Evolutionary conservation across 2,329 filamentous ascomycete genomes (phyloP), one percentile per base, ranked within the genome.

Genomic region (Cladosporium cucumerinum): DNA sequence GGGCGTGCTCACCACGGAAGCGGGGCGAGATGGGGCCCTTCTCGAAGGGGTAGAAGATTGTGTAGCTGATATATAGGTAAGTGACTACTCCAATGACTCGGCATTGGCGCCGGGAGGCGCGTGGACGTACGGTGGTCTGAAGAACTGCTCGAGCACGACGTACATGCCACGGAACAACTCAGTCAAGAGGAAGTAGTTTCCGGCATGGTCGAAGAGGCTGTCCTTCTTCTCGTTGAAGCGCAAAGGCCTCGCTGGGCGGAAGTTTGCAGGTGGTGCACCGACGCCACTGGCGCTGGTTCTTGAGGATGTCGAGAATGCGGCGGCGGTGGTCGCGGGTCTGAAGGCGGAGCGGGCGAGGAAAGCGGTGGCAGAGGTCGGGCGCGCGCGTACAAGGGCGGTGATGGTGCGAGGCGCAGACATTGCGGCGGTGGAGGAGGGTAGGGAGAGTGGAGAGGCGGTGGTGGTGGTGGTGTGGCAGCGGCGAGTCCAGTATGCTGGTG

Each of bases 111-210:
- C 7, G 28, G 21, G 32, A 39, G 21, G 32, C 59, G 26, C 64
- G 48, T 36, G 65, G 57, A 93, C 93, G 85, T 86, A 98, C 91
- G 95, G 93, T 81, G 94, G 92, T 79, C 95, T 86, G 85, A 99
- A 98, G 86, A 90, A 99, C 84, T 99, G 94, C 86, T 99, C 95
- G 77, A 99, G 78, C 80, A 95, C 87, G 71, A 99, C 89, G 77
- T 97, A 99, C 95, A 99, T 98, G 80, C 95, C 95, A 76, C 95
- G 88, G 78, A 92, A 86, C 90, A 98, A 95, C 85, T 99, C 95
- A 62, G 91, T 89, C 84, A 98, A 82, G 77, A 99, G 86, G 82
- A 99, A 99, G 84, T 93, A 98, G 78, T 93, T 95, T 72, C 91
- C 93, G 69, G 92, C 85, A 78, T 89, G 90, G 81, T 97, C 92